A percentile compares a stretch with the other conserved stretches of the same genome.
Evolutionary conservation across 305 asterid genomes (phyloP).

Genomic region (Fraxinus dipetala): DNA sequence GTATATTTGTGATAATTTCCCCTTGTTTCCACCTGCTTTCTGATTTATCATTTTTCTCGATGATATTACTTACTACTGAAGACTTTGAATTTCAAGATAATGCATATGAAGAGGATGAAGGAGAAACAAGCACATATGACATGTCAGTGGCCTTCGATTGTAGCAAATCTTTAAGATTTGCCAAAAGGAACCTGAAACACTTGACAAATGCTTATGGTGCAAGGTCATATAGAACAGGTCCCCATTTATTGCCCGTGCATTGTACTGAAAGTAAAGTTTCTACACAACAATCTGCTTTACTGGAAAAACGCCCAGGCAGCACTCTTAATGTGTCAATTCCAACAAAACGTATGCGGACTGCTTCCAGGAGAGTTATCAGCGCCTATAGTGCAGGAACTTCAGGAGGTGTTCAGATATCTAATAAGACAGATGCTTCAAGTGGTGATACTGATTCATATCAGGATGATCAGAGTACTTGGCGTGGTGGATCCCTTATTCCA

Average conservation of each 20-base stretch:
- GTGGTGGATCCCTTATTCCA: constrained; percentile 57
- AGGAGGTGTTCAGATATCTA: constrained; percentile 59
- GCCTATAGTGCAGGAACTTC: constrained; percentile 65
- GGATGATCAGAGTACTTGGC: constrained; percentile 84
- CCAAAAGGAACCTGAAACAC: constrained; percentile 62
- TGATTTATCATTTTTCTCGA: constrained; percentile 22
- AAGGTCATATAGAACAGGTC: constrained; percentile 48
- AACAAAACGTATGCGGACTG: constrained; percentile 84
- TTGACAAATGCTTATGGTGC: constrained; percentile 46
- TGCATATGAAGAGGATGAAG: constrained; percentile 66
- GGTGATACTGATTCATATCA: constrained; percentile 90
- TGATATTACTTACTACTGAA: constrained; percentile 32
- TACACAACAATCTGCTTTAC: constrained; percentile 47
- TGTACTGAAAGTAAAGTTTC: constrained; percentile 47
- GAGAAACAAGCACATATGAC: constrained; percentile 63
- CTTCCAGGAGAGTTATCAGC: constrained; percentile 64
- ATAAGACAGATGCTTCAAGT: constrained; percentile 83
- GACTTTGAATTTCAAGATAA: constrained; percentile 50
- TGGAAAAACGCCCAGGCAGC: constrained; percentile 59
- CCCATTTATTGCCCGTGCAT: constrained; percentile 51
- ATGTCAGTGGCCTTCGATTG: constrained; percentile 47
- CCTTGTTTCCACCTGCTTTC: constrained; percentile 25
- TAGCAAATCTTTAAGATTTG: constrained; percentile 50
- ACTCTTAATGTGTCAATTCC: constrained; percentile 72
- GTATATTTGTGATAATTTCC: constrained; percentile 34